A percentile compares a stretch with the other conserved stretches of the same genome.
phyloP scores from a whole-genome alignment of 2,329 filamentous ascomycete genomes.

The Gliomastix tumulicola region DNA sequence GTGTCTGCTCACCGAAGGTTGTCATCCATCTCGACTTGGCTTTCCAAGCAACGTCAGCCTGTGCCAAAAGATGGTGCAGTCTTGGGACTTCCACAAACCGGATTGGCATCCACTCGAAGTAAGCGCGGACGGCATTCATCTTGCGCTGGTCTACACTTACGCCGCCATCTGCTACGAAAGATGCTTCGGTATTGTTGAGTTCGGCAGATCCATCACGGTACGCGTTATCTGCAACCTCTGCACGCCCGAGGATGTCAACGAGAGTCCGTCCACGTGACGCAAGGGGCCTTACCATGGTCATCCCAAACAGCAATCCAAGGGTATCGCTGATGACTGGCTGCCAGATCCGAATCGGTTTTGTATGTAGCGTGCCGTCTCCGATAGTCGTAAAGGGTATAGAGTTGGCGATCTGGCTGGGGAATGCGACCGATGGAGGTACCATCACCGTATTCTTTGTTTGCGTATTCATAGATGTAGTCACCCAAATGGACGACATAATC shows the following conservation, averaged over 20 bases:
- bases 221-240: slow-evolving; percentile 49
- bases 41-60: too few species aligned
- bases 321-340: slow-evolving; percentile 24
- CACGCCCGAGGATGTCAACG: too few species aligned
- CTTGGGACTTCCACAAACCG: too few species aligned
- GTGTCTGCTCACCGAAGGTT: too few species aligned
- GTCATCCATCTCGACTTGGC: slow-evolving; percentile 51
- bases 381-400: slow-evolving; percentile 27
- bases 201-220: slow-evolving; percentile 53
- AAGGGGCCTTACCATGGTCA: too few species aligned
- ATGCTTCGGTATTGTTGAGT: slow-evolving; percentile 53
- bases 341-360: slow-evolving; percentile 24
- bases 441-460: slow-evolving; percentile 9
- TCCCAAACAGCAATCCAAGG: slow-evolving; percentile 31
- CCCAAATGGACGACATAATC: slow-evolving; percentile 50
- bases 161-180: slow-evolving; percentile 14
- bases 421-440: too few species aligned
- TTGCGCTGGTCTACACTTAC: slow-evolving; percentile 62
- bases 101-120: slow-evolving; percentile 46
- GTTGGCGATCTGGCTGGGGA: slow-evolving; percentile 14
- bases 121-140: slow-evolving; percentile 62
- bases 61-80: too few species aligned
- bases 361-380: slow-evolving; percentile 26
- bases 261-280: too few species aligned
- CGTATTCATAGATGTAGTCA: slow-evolving; percentile 49